phyloP scores from a whole-genome alignment of 768 basidiomycete genomes.

The Mycena filopes region DNA sequence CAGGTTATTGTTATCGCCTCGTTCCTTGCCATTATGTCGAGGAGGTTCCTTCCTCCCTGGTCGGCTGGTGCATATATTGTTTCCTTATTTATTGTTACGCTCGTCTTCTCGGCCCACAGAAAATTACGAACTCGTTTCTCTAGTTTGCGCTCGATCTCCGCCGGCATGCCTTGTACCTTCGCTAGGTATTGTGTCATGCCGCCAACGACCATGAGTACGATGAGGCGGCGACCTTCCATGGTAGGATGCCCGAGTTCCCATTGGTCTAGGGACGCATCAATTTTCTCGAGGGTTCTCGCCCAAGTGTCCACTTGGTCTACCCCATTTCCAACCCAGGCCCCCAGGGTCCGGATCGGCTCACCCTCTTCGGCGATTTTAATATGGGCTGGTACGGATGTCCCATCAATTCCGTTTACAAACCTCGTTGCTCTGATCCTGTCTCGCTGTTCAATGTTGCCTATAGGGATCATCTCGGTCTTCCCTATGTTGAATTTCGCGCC shows the following conservation, averaged over 20 bases:
- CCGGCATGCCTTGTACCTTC: slow-evolving; percentile 37
- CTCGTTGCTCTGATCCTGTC: neutral
- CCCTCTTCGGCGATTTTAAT: slow-evolving; percentile 26
- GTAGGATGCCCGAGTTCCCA: slow-evolving; percentile 21
- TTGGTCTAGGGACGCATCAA: neutral
- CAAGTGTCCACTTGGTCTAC: slow-evolving; percentile 11
- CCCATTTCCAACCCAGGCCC: slow-evolving; percentile 29
- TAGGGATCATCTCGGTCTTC: slow-evolving; percentile 39
- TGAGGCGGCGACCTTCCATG: slow-evolving; percentile 16
- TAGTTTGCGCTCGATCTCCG: neutral
- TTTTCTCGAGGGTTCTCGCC: slow-evolving; percentile 13
- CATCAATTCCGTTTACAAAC: neutral
- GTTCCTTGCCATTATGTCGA: slow-evolving; percentile 15
- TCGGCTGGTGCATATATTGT: slow-evolving; percentile 9
- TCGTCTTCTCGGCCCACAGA: neutral
- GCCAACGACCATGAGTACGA: slow-evolving; percentile 23
- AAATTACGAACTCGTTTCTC: slow-evolving; percentile 10
- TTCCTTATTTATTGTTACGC: neutral
- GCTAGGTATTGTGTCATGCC: slow-evolving; percentile 20
- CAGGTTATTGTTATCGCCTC: slow-evolving; percentile 29
- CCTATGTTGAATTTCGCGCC: slow-evolving; percentile 14
- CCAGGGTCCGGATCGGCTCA: slow-evolving; percentile 18
- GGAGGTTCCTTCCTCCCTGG: slow-evolving; percentile 14
- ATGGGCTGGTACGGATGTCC: slow-evolving; percentile 2
- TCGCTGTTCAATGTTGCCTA: slow-evolving; percentile 30